Conservation (phyloP, 169 alveolate genomes). For the Miamiensis avidus region DNA sequence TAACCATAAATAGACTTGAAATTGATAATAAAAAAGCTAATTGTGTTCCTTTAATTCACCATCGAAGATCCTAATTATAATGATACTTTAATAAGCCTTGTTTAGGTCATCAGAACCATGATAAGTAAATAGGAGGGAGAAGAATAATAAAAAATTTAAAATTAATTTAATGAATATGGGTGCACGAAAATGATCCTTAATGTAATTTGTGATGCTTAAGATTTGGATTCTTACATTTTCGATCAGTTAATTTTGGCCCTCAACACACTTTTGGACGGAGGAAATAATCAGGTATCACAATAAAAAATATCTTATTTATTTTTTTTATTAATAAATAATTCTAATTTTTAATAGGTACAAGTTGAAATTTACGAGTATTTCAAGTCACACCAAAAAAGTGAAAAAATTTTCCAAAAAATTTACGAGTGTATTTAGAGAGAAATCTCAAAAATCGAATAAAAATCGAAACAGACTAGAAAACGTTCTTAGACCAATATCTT, state of each 20-base stretch:
- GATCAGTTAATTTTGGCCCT: slow-evolving; percentile 20
- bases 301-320: too few species aligned
- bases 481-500: background rate
- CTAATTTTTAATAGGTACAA: too few species aligned
- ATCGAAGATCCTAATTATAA: slow-evolving; percentile 5
- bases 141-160: slow-evolving; percentile 31
- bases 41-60: background rate
- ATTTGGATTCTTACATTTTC: slow-evolving; percentile 27
- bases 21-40: background rate
- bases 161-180: slow-evolving; percentile 36
- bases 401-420: slow-evolving; percentile 31
- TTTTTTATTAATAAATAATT: too few species aligned
- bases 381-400: slow-evolving; percentile 25
- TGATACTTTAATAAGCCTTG: background rate
- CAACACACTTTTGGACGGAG: slow-evolving; percentile 39
- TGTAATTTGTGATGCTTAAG: slow-evolving; percentile 23
- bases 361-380: slow-evolving; percentile 37
- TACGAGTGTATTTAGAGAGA: slow-evolving; percentile 20
- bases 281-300: slow-evolving; percentile 23
- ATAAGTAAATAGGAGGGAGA: slow-evolving; percentile 6
- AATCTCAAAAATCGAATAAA: slow-evolving; percentile 33
- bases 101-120: background rate
- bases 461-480: slow-evolving; percentile 21
- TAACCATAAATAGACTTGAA: background rate
- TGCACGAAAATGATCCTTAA: slow-evolving; percentile 31